Conservation (phyloP, 129 eudicot species). For the Flaveria ramosissima region DNA sequence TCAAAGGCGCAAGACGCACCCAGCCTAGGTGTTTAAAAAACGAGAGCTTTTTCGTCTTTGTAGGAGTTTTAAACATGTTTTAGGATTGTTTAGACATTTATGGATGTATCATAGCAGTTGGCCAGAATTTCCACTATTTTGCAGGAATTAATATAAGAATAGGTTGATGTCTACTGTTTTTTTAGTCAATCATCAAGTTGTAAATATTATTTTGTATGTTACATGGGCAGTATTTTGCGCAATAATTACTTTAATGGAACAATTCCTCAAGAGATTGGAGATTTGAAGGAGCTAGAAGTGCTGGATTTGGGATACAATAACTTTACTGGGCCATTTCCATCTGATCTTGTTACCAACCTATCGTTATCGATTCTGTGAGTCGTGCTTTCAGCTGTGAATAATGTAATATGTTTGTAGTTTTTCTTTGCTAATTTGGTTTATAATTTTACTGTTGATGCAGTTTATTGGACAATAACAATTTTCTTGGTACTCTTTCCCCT, state of each 20-base stretch:
- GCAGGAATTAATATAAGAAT: no score
- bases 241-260: constrained; percentile 61
- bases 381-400: not conserved
- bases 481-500: constrained; percentile 51
- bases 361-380: constrained; percentile 70
- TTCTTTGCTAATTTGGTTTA: constrained; percentile 13
- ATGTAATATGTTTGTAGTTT: not conserved
- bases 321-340: constrained; percentile 51
- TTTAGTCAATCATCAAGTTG: constrained; percentile 2
- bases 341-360: constrained; percentile 49
- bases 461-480: constrained; percentile 52
- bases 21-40: no score
- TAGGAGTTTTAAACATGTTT: no score
- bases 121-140: no score
- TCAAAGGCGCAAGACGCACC: no score
- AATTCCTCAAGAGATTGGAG: constrained; percentile 57
- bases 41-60: no score
- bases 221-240: constrained; percentile 49
- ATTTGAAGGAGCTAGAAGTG: constrained; percentile 61
- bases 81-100: no score
- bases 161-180: not conserved
- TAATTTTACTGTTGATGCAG: constrained; percentile 36
- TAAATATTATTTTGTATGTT: constrained; percentile 21
- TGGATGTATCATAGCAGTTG: no score
- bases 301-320: constrained; percentile 75